Percentiles rank a stretch among this genome's conserved stretches.
Evolutionary conservation across 768 basidiomycete genomes (phyloP).

Genomic region (Phaeolepiota aurea): DNA sequence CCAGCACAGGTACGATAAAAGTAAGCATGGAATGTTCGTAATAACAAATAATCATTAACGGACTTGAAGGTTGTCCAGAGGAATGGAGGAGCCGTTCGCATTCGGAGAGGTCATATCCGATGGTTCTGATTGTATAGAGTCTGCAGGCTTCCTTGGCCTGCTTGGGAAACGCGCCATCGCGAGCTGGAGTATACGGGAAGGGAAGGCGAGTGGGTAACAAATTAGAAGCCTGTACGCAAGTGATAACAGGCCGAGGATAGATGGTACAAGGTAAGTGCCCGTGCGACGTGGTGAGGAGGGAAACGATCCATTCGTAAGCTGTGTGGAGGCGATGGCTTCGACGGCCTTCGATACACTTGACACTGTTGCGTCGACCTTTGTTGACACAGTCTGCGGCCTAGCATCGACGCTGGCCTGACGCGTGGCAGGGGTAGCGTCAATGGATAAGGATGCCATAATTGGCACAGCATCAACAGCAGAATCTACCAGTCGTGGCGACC

Average conservation of each 20-base stretch:
- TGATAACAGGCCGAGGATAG: constrained; percentile 34
- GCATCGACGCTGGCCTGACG: constrained; percentile 44
- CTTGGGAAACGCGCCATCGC: constrained; percentile 14
- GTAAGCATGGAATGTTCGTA: constrained; percentile 21
- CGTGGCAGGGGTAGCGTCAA: constrained; percentile 44
- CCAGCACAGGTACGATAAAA: constrained; percentile 29
- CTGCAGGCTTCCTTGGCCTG: constrained; percentile 10
- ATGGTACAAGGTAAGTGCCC: constrained; percentile 20
- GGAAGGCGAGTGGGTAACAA: constrained; percentile 40
- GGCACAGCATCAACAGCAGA: constrained; percentile 25
- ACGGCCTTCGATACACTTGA: constrained; percentile 21
- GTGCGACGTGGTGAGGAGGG: background rate
- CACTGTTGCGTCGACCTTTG: constrained; percentile 34
- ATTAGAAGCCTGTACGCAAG: constrained; percentile 40
- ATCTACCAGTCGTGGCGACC: constrained; percentile 22
- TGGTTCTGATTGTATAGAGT: background rate
- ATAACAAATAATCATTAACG: constrained; percentile 34
- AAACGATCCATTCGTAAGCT: too few species aligned
- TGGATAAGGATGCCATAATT: constrained; percentile 19
- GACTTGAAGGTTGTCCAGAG: constrained; percentile 37
- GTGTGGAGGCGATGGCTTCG: constrained; percentile 18
- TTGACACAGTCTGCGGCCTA: constrained; percentile 34
- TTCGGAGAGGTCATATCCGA: background rate
- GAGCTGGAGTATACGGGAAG: constrained; percentile 28
- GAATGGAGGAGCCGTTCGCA: constrained; percentile 22